Evolutionary conservation across 306 rosid species (phyloP), one percentile per base, ranked within the genome.

Genomic region (Medicago arabica): DNA sequence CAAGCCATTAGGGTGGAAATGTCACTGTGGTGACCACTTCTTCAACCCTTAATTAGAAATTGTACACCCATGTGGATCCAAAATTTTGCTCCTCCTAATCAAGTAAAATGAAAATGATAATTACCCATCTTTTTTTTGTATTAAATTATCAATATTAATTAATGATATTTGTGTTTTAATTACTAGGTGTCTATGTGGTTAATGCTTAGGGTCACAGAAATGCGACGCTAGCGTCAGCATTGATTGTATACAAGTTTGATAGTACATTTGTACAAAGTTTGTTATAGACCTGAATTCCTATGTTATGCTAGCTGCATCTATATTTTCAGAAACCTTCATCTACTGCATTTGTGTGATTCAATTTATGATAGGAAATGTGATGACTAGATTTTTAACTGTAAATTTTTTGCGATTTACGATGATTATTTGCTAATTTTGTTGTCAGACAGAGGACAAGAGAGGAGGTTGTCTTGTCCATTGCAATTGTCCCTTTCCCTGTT

Each of bases 1-100:
- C 98, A 96, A 96, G 86, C 98, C 98, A 4, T 69, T 96, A 82
- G 97, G 94, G 39, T 96, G 99, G 99, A 96, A 96, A 82, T 96
- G 99, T 75, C 91, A 78, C 2, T 96, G 99, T 69, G 89, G 89
- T 54, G 67, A 86, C 62, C 97, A 83, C 81, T 83, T 96, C 72
- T 96, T 86, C 86, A 90, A 92, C 76, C 99, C 99, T 8, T 96
- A 84, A 81, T 15, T 31, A 41, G 34, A 28, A 28, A 67, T 2
- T 54, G 12, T 18, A 50, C 64, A 58, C 38, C 19, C 4, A n/a
- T 51, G 9, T 51, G 12, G 65, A 59, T 59, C 65, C 38, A 59
- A 59, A 17, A 25, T 59, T 59, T 59, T 59, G 39, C 39, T 12
- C 50, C 49, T 54, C 49, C 13, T 3, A 8, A 19, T 19, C 3